Conservation (phyloP, 768 basidiomycete genomes). For the Leccinum olivaceopallidum region DNA sequence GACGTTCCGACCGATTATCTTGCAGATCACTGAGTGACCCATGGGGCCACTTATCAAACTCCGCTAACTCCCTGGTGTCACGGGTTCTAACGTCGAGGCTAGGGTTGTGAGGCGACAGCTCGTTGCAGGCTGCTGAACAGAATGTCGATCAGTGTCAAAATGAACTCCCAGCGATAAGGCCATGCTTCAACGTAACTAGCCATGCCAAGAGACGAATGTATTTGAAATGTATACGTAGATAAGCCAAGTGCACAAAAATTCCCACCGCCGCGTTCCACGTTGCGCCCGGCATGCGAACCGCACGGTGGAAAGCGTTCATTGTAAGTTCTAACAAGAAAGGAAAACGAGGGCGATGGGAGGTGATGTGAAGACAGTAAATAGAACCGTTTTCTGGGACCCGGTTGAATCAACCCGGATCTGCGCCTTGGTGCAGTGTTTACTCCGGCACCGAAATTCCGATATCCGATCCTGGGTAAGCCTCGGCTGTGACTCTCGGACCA, state of each 20-base stretch:
- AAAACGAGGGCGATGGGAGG: too few species aligned
- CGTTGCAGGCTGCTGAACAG: neutral
- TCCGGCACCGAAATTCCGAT: neutral
- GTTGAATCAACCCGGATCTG: too few species aligned
- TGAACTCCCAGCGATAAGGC: neutral
- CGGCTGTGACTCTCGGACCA: neutral
- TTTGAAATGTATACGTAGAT: neutral
- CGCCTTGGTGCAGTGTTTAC: neutral
- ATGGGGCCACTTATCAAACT: too few species aligned
- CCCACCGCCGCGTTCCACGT: too few species aligned
- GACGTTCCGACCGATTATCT: neutral
- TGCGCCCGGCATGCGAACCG: too few species aligned
- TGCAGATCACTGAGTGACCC: neutral
- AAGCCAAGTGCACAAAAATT: too few species aligned
- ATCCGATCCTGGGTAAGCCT: neutral
- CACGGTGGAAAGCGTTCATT: too few species aligned
- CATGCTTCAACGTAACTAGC: neutral
- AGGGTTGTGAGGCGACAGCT: neutral
- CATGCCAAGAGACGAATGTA: neutral
- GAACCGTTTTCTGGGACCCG: neutral
- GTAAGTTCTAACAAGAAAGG: too few species aligned
- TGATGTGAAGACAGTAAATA: too few species aligned
- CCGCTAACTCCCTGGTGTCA: too few species aligned
- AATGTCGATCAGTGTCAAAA: neutral
- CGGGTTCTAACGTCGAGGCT: too few species aligned